phyloP scores from a whole-genome alignment of 495 filamentous ascomycete genomes.

The Letharia lupina region DNA sequence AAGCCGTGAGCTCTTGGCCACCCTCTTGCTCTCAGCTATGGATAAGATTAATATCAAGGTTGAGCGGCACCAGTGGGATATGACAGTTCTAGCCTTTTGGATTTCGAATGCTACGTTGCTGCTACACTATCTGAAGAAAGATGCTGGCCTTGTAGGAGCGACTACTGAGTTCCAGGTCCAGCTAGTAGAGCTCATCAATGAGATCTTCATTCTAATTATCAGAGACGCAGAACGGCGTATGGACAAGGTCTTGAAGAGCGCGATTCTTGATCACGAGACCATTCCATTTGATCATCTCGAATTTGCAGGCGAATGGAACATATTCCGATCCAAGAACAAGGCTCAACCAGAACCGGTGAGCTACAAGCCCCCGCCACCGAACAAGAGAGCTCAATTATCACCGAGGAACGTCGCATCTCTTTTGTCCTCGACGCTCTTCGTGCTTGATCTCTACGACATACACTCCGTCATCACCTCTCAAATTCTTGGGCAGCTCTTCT shows the following conservation, averaged over 20 bases:
- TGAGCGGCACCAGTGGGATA: constrained; percentile 93
- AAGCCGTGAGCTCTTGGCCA: constrained; percentile 71
- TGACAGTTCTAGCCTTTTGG: constrained; percentile 99
- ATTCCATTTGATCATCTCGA: constrained; percentile 95
- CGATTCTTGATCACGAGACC: constrained; percentile 96
- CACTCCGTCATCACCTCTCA: constrained; percentile 94
- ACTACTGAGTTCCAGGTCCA: constrained; percentile 89
- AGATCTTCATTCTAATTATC: constrained; percentile 98
- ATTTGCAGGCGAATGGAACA: constrained; percentile 96
- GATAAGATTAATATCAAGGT: constrained; percentile 96
- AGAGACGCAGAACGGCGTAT: constrained; percentile 94
- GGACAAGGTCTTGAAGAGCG: constrained; percentile 86
- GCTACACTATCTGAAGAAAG: constrained; percentile 95
- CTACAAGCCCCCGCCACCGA: constrained; percentile 89
- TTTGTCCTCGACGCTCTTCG: constrained; percentile 92
- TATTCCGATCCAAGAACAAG: constrained; percentile 88
- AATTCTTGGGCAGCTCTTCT: constrained; percentile 85
- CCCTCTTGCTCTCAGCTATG: constrained; percentile 76
- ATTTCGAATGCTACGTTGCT: constrained; percentile 94
- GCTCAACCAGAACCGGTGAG: constrained; percentile 78
- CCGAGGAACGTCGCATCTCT: constrained; percentile 96
- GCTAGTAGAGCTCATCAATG: constrained; percentile 89
- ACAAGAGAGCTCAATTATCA: constrained; percentile 79
- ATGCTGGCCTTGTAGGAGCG: constrained; percentile 67
- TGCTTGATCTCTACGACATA: constrained; percentile 95